phyloP scores from a whole-genome alignment of 2,329 filamentous ascomycete genomes.

The Venturia asperata region DNA sequence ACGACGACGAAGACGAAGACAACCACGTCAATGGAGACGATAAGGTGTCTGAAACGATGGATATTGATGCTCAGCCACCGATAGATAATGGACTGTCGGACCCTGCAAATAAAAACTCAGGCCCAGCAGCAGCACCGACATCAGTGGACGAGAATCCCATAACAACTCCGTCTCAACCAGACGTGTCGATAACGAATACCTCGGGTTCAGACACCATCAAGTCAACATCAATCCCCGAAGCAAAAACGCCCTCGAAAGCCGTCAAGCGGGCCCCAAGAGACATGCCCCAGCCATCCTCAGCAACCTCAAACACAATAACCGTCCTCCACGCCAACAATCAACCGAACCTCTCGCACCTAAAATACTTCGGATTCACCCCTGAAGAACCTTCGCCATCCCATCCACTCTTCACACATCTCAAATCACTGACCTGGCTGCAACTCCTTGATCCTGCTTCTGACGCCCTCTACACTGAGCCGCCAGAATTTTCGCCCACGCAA shows the following conservation, averaged over 20 bases:
- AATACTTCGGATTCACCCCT: conserved; percentile 81
- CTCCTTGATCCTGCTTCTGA: conserved; percentile 72
- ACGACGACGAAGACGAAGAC: conserved; percentile 34
- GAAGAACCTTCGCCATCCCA: conserved; percentile 56
- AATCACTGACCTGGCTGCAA: conserved; percentile 86
- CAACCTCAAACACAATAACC: conserved; percentile 68
- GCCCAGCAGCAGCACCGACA: not conserved
- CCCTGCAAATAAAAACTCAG: not conserved
- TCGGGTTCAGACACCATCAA: not conserved
- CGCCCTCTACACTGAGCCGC: conserved; percentile 63
- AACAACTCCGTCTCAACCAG: not conserved
- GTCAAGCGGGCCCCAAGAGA: conserved; percentile 24
- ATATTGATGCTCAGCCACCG: conserved; percentile 20
- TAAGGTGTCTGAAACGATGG: not conserved
- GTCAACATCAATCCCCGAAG: not conserved
- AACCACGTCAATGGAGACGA: conserved; percentile 27
- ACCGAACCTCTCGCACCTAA: conserved; percentile 78
- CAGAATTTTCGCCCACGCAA: conserved; percentile 42
- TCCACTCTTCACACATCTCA: conserved; percentile 73
- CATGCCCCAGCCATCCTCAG: conserved; percentile 42
- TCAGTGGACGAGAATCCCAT: not conserved
- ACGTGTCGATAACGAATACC: not conserved
- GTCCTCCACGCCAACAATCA: conserved; percentile 75
- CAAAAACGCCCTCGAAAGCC: conserved; percentile 21
- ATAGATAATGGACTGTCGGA: not conserved